Base-by-base conservation (phyloP, 1,284 basidiomycete genomes). In the Ceratobasidium sp. region DNA sequence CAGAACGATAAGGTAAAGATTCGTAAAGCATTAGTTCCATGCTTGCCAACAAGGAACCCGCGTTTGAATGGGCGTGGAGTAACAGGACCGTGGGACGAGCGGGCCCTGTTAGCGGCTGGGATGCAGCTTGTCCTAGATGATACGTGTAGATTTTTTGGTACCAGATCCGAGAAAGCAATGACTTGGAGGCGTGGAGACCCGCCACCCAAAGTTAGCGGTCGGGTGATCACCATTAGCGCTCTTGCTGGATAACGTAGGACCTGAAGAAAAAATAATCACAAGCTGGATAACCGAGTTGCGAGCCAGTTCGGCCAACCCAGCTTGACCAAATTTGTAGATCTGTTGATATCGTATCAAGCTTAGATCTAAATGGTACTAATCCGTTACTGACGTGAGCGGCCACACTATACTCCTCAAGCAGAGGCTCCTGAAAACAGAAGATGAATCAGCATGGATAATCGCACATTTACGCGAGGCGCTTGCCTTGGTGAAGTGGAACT, bases 341-440 rank as follows among this genome's bases (percentile, higher is more conserved):
- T 94, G 75, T 52, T 54, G 53, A 68, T 50, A 38, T 40, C 45
- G 3, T 47, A 17, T 47, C 13, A 57, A 70, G 20, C 32, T n/a
- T 15, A 12, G 22, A 7, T 49, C 45, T 25, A 35, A 25, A 13
- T 17, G 57, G 15, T 20, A 31, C 20, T 49, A 49, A 32, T 22
- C 5, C 31, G 17, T 32, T 12, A 76, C 88, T 76, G 72, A 92
- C 91, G 80, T 97, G 94, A 10, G 97, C 96, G 6, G 97, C 97
- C 7, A 99, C 96, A 70, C 92, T 95, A 78, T 99, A 99, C 77
- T 99, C 97, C 76, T 99, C 97, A 68, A 99, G 81, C 58, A 98
- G 80, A 27, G 96, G 96, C 82, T 97, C 94, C 91, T 94, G 73
- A 15, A 31, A 7, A 32, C 55, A 17, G 20, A 5, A 22, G 32